Evolutionary conservation across 345 rosid species (phyloP).

Genomic region (Eucalyptus pumila): DNA sequence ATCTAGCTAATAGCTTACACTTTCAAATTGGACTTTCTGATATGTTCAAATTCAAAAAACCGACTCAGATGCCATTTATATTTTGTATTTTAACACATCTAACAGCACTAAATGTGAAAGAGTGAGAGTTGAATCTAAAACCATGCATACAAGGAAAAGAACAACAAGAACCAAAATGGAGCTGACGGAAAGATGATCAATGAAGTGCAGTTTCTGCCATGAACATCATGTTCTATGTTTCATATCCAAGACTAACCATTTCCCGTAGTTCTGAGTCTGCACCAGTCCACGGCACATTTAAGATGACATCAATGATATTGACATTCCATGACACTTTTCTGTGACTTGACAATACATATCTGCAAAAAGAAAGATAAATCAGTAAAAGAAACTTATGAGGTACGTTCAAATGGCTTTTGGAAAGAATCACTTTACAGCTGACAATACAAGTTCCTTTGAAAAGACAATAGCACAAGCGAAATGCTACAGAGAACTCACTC

Average conservation of each 20-base stretch:
- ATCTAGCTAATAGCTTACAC: not conserved
- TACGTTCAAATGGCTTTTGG: not conserved
- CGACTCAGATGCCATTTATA: not conserved
- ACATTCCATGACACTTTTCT: conserved; percentile 56
- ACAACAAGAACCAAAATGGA: not conserved
- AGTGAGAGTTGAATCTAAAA: not conserved
- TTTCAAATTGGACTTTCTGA: not conserved
- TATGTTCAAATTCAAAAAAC: not conserved
- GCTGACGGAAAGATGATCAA: not conserved
- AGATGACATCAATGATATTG: conserved; percentile 23
- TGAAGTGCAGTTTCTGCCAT: not conserved
- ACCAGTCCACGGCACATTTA: conserved; percentile 40
- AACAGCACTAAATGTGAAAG: not conserved
- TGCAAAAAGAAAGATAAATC: conserved; percentile 15
- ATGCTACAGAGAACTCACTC: conserved; percentile 18
- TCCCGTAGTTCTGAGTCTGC: conserved; percentile 23
- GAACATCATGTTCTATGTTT: not conserved
- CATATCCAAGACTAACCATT: conserved; percentile 43
- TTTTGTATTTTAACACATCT: not conserved
- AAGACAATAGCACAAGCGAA: not conserved
- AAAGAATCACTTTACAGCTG: not conserved
- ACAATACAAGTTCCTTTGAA: not conserved
- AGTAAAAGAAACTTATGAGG: not conserved
- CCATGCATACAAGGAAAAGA: not conserved
- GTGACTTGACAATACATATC: conserved; percentile 52